phyloP scores from a whole-genome alignment of 805 yeast genomes.

The Candida hispaniensis region DNA sequence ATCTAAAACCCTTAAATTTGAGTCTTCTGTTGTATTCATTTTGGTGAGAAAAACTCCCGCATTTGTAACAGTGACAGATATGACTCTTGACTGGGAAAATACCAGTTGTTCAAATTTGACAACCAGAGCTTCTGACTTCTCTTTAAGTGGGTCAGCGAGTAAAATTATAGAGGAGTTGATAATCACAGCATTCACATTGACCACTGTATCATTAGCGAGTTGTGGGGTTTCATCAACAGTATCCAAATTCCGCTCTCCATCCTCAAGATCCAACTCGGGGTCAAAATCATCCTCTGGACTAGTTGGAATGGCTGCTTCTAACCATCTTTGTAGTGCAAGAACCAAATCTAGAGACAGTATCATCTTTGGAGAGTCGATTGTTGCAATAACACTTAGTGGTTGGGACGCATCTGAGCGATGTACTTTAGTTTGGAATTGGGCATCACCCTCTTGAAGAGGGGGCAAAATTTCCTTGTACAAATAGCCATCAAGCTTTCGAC shows the following conservation, averaged over 20 bases:
- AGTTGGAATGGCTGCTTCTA: slow-evolving; percentile 38
- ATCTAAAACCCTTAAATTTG: slow-evolving; percentile 65
- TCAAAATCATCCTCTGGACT: slow-evolving; percentile 19
- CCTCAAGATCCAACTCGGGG: slow-evolving; percentile 11
- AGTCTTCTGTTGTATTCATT: slow-evolving; percentile 57
- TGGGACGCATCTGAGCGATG: slow-evolving; percentile 27
- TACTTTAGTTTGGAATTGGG: slow-evolving; percentile 59
- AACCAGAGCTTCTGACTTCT: slow-evolving; percentile 76
- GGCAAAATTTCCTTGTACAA: slow-evolving; percentile 78
- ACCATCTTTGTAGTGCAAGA: slow-evolving; percentile 59
- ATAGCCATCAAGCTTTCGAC: slow-evolving; percentile 50
- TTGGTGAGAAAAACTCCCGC: slow-evolving; percentile 77
- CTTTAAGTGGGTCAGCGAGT: slow-evolving; percentile 63
- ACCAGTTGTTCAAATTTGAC: slow-evolving; percentile 74
- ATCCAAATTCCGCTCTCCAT: slow-evolving; percentile 16
- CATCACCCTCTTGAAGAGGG: slow-evolving; percentile 43
- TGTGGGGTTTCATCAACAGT: slow-evolving; percentile 17
- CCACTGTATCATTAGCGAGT: slow-evolving; percentile 16
- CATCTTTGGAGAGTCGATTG: slow-evolving; percentile 70
- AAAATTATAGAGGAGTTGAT: slow-evolving; percentile 68
- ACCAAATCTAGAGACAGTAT: slow-evolving; percentile 80
- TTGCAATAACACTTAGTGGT: slow-evolving; percentile 42
- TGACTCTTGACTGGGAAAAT: slow-evolving; percentile 54
- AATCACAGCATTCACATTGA: slow-evolving; percentile 42
- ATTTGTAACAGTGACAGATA: slow-evolving; percentile 58